phyloP scores from a whole-genome alignment of 345 rosid species.

The Murraya koenigii region DNA sequence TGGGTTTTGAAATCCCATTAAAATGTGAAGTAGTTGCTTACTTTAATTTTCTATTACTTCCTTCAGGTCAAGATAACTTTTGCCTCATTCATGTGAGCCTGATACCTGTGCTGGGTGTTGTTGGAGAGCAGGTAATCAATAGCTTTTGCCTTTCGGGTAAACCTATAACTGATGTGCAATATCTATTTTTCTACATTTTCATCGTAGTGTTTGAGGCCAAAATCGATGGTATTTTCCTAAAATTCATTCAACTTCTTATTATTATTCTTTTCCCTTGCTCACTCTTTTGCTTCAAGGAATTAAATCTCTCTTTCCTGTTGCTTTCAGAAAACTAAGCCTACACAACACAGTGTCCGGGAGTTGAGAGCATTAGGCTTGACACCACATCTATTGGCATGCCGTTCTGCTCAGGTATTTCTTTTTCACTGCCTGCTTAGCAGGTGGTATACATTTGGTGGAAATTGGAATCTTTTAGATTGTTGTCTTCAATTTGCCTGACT shows the following conservation, averaged over 20 bases:
- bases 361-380: conserved; percentile 94
- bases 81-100: conserved; percentile 97
- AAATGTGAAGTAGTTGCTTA: conserved; percentile 1
- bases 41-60: conserved; percentile 26
- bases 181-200: not conserved
- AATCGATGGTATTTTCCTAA: not conserved
- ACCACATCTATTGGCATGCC: conserved; percentile 92
- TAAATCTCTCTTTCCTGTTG: not conserved
- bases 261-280: not conserved
- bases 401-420: conserved; percentile 72
- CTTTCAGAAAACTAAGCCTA: conserved; percentile 81
- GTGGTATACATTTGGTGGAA: not conserved
- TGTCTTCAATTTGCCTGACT: not conserved
- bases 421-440: conserved; percentile 1
- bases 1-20: not conserved
- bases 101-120: conserved; percentile 90
- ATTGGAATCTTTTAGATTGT: not conserved
- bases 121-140: conserved; percentile 87
- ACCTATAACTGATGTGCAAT: not conserved
- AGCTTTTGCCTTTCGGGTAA: not conserved
- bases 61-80: conserved; percentile 81
- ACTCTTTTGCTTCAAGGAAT: not conserved
- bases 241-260: not conserved
- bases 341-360: conserved; percentile 92
- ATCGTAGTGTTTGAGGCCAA: not conserved